A percentile compares a stretch with the other conserved stretches of the same genome.
These are phyloP conservation scores for Angophora floribunda DNA, from an alignment of 345 rosid species.

Conservation along the genomic window DNA sequence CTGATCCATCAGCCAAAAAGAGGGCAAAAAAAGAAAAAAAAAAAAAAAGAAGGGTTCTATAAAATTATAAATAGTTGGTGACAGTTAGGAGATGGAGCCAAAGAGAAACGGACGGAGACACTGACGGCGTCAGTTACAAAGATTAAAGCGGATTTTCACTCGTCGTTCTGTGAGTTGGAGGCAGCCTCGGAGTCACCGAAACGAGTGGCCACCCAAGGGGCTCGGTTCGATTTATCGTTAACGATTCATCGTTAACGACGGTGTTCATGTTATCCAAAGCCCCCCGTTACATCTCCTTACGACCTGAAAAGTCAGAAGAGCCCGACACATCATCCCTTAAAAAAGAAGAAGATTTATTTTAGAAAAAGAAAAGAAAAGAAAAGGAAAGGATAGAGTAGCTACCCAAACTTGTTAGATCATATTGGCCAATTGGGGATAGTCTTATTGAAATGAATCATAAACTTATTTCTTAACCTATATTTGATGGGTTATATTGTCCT, in stretches of 20 bases:
- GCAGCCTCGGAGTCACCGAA: not conserved
- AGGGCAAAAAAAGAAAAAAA: rapidly evolving
- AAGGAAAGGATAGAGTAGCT: not conserved
- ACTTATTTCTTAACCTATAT: too few relatives aligned
- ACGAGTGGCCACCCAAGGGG: not conserved
- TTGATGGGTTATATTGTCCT: too few relatives aligned
- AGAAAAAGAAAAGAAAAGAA: not conserved
- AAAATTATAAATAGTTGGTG: not conserved
- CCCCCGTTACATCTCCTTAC: not conserved
- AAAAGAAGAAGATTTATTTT: not conserved
- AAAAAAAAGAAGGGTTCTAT: not conserved
- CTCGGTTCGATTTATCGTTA: not conserved
- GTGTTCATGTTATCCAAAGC: not conserved
- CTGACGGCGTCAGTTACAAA: not conserved
- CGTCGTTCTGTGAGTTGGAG: not conserved
- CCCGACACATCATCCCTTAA: not conserved
- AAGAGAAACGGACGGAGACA: not conserved
- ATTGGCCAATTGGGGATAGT: not conserved
- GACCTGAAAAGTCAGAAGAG: not conserved
- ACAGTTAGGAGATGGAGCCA: not conserved
- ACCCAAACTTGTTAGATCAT: too few relatives aligned
- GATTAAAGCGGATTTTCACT: not conserved
- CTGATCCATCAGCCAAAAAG: not conserved
- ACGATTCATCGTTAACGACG: not conserved
- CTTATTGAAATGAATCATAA: too few relatives aligned